Conservation (phyloP, 352 stramenopile genomes). For the Achlya hypogyna region DNA sequence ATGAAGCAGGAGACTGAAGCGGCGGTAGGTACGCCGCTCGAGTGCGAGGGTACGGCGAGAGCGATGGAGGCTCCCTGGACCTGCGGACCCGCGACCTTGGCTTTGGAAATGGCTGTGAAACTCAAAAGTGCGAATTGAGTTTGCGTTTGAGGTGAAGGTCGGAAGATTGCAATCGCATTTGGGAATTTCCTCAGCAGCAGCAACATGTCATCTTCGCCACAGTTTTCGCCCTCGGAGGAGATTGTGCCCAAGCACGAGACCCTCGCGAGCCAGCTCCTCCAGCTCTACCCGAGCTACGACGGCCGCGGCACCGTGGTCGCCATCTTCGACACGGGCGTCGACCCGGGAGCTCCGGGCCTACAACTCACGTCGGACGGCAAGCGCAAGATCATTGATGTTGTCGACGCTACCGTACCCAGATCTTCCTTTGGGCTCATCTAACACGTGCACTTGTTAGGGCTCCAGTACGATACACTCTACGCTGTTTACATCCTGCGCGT, state of each 20-base stretch:
- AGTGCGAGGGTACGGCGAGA: too few species aligned
- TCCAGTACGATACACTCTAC: neutral
- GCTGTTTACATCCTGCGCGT: neutral
- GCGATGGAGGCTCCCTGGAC: too few species aligned
- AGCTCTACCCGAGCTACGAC: conserved; percentile 80
- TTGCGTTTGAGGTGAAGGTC: too few species aligned
- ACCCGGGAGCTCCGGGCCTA: conserved; percentile 84
- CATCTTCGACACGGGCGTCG: conserved; percentile 95
- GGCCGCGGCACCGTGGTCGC: conserved; percentile 86
- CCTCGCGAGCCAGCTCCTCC: conserved; percentile 65
- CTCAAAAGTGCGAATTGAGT: too few species aligned
- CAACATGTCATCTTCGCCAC: neutral
- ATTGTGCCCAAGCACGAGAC: conserved; percentile 89
- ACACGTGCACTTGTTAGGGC: neutral
- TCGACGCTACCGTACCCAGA: conserved; percentile 91
- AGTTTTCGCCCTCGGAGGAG: conserved; percentile 20
- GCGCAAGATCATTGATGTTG: conserved; percentile 91
- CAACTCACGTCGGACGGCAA: conserved; percentile 76
- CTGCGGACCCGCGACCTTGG: too few species aligned
- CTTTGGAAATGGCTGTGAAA: too few species aligned
- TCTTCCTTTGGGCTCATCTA: neutral
- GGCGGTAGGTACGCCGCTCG: too few species aligned
- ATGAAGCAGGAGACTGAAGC: too few species aligned
- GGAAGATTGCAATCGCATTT: too few species aligned
- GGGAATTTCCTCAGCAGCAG: too few species aligned